A percentile compares a stretch with the other conserved stretches of the same genome.
These are phyloP conservation scores for Vararia minispora DNA, from an alignment of 768 basidiomycete species.

Conservation along the genomic window DNA sequence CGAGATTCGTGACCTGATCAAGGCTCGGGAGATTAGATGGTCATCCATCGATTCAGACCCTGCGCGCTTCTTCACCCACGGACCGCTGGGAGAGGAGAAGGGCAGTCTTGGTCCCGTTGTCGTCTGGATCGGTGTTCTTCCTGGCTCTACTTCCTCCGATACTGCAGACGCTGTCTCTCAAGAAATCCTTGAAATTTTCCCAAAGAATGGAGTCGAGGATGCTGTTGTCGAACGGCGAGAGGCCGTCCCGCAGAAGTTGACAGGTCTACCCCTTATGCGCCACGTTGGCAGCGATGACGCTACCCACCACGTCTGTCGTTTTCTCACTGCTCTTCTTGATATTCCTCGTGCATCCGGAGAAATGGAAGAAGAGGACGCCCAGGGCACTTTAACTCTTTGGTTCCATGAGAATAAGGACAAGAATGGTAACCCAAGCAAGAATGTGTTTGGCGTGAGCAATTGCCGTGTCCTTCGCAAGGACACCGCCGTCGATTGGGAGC, in stretches of 20 bases:
- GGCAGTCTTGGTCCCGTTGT: too few species aligned
- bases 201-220: conserved; percentile 1
- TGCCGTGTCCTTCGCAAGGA: too few species aligned
- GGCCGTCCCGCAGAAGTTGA: conserved; percentile 1
- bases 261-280: conserved; percentile 10
- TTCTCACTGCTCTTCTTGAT: not conserved
- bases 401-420: conserved; percentile 19
- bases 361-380: not conserved
- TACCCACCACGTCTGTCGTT: conserved; percentile 5
- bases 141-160: conserved; percentile 4
- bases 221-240: conserved; percentile 8
- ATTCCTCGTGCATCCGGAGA: not conserved
- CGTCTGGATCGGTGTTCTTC: conserved; percentile 3
- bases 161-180: conserved; percentile 5
- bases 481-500: too few species aligned
- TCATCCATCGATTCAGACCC: too few species aligned
- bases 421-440: too few species aligned
- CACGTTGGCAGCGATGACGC: conserved; percentile 9
- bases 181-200: conserved; percentile 3
- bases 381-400: conserved; percentile 1
- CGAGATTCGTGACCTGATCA: too few species aligned
- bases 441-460: too few species aligned
- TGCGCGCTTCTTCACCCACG: too few species aligned
- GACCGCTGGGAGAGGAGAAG: too few species aligned
- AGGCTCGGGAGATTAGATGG: too few species aligned